phyloP scores from a whole-genome alignment of 208 protist species.

The Crithidia acanthocephali region DNA sequence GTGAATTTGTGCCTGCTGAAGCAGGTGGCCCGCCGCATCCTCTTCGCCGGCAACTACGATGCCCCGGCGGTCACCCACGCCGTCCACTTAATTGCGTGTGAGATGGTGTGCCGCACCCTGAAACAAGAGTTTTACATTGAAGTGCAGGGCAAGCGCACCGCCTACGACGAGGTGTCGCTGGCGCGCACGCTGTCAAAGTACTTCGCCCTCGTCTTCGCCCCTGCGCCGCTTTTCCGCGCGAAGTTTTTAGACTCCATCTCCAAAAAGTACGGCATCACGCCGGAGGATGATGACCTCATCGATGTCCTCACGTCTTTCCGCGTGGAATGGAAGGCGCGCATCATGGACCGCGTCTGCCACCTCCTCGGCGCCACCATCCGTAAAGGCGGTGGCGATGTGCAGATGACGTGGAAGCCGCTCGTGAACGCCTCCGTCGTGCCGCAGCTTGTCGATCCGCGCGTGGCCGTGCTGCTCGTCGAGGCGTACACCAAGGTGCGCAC shows the following conservation, averaged over 20 bases:
- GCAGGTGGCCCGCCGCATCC: slow-evolving; percentile 53
- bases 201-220: slow-evolving; percentile 57
- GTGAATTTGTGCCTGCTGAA: slow-evolving; percentile 87
- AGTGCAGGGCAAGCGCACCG: slow-evolving; percentile 77
- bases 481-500: slow-evolving; percentile 53
- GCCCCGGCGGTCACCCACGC: slow-evolving; percentile 19
- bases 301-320: slow-evolving; percentile 43
- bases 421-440: slow-evolving; percentile 65
- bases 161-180: slow-evolving; percentile 72
- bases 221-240: slow-evolving; percentile 41
- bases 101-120: slow-evolving; percentile 76
- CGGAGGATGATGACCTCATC: slow-evolving; percentile 69
- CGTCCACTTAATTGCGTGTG: slow-evolving; percentile 49
- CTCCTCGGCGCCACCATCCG: slow-evolving; percentile 67
- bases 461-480: slow-evolving; percentile 44
- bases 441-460: slow-evolving; percentile 48
- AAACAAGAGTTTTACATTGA: slow-evolving; percentile 90
- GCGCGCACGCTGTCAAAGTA: slow-evolving; percentile 53
- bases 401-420: slow-evolving; percentile 58
- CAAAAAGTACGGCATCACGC: slow-evolving; percentile 78
- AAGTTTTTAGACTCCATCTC: slow-evolving; percentile 62
- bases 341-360: slow-evolving; percentile 65
- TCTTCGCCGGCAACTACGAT: slow-evolving; percentile 17
- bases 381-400: slow-evolving; percentile 12
- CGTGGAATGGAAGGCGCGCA: slow-evolving; percentile 38